Percentiles rank a stretch among this genome's conserved stretches.
Conservation (phyloP, 768 basidiomycete genomes). For the Boletus patriciae region DNA sequence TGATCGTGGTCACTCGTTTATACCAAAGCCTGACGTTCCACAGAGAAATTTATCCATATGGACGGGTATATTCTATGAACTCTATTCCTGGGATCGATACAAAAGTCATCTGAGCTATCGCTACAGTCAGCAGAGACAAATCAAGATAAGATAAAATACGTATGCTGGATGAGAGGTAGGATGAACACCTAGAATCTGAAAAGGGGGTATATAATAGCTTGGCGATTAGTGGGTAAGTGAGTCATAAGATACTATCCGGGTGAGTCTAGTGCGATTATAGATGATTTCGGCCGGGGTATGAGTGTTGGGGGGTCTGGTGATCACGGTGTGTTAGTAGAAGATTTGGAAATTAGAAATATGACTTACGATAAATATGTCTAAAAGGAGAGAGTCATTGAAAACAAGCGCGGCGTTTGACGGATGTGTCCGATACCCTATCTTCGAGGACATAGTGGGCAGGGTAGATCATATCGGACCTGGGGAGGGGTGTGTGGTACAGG, state of each 20-base stretch:
- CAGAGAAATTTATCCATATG: neutral
- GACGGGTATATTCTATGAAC: neutral
- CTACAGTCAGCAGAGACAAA: conserved; percentile 17
- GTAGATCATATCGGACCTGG: neutral
- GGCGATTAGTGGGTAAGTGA: neutral
- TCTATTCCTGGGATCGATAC: conserved; percentile 11
- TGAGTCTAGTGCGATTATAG: neutral
- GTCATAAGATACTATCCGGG: neutral
- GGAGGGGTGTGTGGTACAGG: accelerated
- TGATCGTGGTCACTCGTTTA: neutral
- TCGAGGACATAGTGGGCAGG: conserved; percentile 10
- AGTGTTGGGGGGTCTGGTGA: conserved; percentile 2
- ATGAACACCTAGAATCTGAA: neutral
- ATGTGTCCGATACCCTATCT: neutral
- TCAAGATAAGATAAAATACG: neutral
- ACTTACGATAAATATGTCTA: conserved; percentile 7
- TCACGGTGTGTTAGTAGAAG: neutral
- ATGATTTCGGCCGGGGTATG: neutral
- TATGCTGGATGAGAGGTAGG: neutral
- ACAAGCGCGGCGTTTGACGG: neutral
- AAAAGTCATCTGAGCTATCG: conserved; percentile 7
- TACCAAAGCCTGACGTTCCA: neutral
- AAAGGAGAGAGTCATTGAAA: neutral
- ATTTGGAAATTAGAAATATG: neutral
- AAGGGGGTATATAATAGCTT: neutral